These are phyloP conservation scores for Lathyrus sativus DNA, from an alignment of 306 rosid species.

Conservation along the genomic window DNA sequence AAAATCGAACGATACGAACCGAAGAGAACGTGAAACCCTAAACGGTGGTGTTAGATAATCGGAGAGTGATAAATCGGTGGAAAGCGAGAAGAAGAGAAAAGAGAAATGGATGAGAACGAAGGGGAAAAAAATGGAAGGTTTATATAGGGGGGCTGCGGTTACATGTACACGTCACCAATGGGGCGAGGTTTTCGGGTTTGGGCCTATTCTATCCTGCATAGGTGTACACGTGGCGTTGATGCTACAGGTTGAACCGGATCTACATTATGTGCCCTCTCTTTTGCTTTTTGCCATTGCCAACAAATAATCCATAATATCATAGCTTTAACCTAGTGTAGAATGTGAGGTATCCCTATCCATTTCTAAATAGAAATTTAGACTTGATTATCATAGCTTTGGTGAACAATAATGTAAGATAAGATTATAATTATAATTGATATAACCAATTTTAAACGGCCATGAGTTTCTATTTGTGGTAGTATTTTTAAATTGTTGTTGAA, in stretches of 20 bases:
- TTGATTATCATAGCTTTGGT: neutral
- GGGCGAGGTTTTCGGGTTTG: constrained; percentile 48
- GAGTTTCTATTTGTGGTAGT: too few relatives aligned
- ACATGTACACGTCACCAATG: constrained; percentile 61
- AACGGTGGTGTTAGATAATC: neutral
- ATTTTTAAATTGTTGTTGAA: too few relatives aligned
- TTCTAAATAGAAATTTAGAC: neutral
- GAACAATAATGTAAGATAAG: too few relatives aligned
- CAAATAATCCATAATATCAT: too few relatives aligned
- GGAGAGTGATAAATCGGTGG: constrained; percentile 37
- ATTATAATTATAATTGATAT: too few relatives aligned
- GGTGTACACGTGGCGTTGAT: constrained; percentile 34
- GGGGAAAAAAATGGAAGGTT: constrained; percentile 6
- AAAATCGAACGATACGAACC: neutral
- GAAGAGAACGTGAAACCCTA: constrained; percentile 37
- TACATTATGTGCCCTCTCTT: constrained; percentile 9
- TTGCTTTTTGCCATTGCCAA: neutral
- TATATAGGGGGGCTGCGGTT: constrained; percentile 84
- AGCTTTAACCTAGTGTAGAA: neutral
- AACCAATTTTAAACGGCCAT: too few relatives aligned
- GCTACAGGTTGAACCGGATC: constrained; percentile 31
- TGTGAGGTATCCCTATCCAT: neutral
- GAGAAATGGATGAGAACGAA: constrained; percentile 68
- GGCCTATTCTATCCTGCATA: constrained; percentile 32
- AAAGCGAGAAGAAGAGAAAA: constrained; percentile 28